Evolutionary conservation across 495 filamentous ascomycete species (phyloP), one percentile per base, ranked within the genome.

Genomic region (Lasiosphaeria ovina): DNA sequence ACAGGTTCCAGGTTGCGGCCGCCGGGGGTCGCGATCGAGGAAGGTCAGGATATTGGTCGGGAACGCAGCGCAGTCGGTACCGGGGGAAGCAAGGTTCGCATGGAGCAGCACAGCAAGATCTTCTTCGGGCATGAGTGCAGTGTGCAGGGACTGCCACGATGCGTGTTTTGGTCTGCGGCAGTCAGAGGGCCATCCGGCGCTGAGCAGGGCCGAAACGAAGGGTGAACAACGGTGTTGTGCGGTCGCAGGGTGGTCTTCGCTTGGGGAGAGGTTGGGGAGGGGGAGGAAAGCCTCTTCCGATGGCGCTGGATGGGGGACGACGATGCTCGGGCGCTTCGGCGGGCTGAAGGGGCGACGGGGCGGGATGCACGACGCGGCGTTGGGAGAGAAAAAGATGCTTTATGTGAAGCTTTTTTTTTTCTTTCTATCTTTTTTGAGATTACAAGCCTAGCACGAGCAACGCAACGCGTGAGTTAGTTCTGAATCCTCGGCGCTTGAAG

Each of bases 111-210:
- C 61, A 63, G 59, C 61, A 68, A 61, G 54, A 45, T 67, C 58
- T 66, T 70, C 42, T 62, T 69, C 62, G 60, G 67, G 69, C 71
- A 73, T 73, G 65, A 67, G 70, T 68, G 62, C 68, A 64, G 58
- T 57, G 35, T 62, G 57, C 62, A 56, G 62, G 54, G 62, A 62
- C 62, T 60, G 63, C 63, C 62, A 57, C 35, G 57, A 61, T 40
- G 47, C 53, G 57, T 42, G 2, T 47, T 7, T n/a, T n/a, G 51
- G 58, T 57, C 52, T 54, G 42, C 40, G 53, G 36, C 38, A 54
- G 56, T 69, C 68, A 71, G 62, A 63, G 51, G 60, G 68, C 70
- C 70, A 72, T 71, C 16, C 70, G 44, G 6, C 5, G 12, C 12
- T n/a, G 44, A 66, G 58, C 58, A 57, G 50, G 55, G 57, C 16